Base-by-base conservation (phyloP, 1,139 yeast species). In the Candida sp. region DNA sequence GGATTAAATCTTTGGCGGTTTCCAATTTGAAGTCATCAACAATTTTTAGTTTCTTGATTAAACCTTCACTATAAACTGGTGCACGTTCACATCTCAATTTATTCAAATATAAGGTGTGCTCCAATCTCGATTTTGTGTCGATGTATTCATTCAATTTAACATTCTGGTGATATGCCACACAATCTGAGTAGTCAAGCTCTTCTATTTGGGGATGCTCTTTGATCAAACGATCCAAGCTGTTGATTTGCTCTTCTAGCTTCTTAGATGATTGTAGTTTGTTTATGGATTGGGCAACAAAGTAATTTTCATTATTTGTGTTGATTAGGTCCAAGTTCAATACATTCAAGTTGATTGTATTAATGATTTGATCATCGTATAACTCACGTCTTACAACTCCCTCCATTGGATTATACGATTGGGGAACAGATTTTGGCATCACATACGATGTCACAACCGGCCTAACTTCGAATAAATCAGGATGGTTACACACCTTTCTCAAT, bases 401-500 rank as follows among this genome's bases (percentile, higher is more conserved):
- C 8, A 72, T 68, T 6, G 68, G 56, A 32, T 66, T 67, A 56
- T 72, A 89, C 6, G 69, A 61, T 1, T 81, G 66, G 2, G 77
- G 69, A 2, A 87, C 90, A 1, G 93, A 79, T 39, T 73, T 72
- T 2, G 80, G 79, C 69, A 89, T 70, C 0, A 95, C 87, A 60
- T 88, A 82, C 1, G 98, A 91, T 0, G 99, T 95, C 27, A 88
- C 81, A 55, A 95, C 87, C 0, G 98, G 99, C 46, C 99, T 75
- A 5, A 91, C 97, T 60, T 95, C 99, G 66, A 95, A 95, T 49
- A 95, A 68, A 66, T 95, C 97, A 0, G 99, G 99, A 66, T 93
- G 99, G 57, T 93, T 93, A 66, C 99, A 93, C 35, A 93, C 99
- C 63, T 95, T 95, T 54, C 99, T 81, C 56, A 95, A 72, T 63